These are phyloP conservation scores for Jamesozyma piceae DNA, from an alignment of 805 yeast genomes.

Conservation along the genomic window DNA sequence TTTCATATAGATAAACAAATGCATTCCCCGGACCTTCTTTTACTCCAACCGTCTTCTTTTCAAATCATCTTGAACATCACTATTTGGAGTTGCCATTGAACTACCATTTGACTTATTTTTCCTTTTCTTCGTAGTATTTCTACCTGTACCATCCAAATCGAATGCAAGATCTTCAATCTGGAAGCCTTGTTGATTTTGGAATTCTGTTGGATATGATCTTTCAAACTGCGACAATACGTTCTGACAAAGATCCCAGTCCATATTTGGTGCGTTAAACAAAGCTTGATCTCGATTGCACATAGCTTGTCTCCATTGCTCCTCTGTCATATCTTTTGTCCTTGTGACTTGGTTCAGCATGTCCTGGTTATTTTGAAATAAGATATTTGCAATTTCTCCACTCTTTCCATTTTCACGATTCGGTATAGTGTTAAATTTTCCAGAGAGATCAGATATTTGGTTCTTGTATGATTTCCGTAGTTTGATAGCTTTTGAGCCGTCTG, in stretches of 20 bases:
- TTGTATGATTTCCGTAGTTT: conserved; percentile 91
- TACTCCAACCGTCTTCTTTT: conserved; percentile 29
- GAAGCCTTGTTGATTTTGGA: conserved; percentile 24
- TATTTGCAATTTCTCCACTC: conserved; percentile 30
- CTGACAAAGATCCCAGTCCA: conserved; percentile 28
- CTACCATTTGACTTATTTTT: conserved; percentile 27
- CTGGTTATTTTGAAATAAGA: conserved; percentile 28
- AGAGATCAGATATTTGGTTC: conserved; percentile 78
- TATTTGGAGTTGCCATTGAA: conserved; percentile 30
- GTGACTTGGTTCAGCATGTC: conserved; percentile 26
- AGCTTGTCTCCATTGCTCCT: conserved; percentile 19
- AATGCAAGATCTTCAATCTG: conserved; percentile 30
- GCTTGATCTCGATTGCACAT: conserved; percentile 21
- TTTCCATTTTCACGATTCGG: conserved; percentile 39
- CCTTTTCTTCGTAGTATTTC: conserved; percentile 20
- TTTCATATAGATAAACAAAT: neutral
- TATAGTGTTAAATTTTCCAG: conserved; percentile 60
- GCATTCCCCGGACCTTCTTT: neutral
- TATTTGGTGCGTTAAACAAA: conserved; percentile 16
- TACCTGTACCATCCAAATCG: conserved; percentile 30
- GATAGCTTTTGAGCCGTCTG: conserved; percentile 85
- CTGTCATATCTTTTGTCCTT: conserved; percentile 19
- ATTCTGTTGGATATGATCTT: conserved; percentile 28
- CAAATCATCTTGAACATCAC: conserved; percentile 25
- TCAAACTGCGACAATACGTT: conserved; percentile 27